Evolutionary conservation across 2,329 filamentous ascomycete genomes (phyloP).

Genomic region (Ceratocystis harringtonii): DNA sequence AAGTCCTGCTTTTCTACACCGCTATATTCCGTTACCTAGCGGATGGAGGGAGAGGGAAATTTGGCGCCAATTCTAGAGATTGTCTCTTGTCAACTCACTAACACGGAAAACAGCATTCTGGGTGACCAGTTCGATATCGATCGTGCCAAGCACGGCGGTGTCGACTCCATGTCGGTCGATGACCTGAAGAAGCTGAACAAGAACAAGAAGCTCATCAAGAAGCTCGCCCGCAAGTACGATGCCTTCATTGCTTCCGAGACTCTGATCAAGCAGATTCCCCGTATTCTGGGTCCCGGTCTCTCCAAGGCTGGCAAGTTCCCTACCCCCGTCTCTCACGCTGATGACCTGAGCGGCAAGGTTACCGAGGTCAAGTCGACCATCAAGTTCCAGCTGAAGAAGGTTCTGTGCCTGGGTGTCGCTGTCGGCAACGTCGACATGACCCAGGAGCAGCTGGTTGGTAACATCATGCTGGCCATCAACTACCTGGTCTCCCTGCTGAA

Average conservation of each 20-base stretch:
- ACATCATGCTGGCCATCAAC: constrained; percentile 99
- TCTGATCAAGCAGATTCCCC: constrained; percentile 99
- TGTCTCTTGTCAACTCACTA: not conserved
- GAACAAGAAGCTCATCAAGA: constrained; percentile 99
- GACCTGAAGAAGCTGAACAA: constrained; percentile 99
- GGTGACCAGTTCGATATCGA: constrained; percentile 92
- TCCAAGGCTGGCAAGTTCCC: constrained; percentile 99
- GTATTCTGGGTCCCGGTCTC: constrained; percentile 96
- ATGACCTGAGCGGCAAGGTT: constrained; percentile 89
- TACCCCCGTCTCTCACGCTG: constrained; percentile 89
- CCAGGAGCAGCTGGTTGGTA: constrained; percentile 86
- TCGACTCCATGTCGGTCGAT: constrained; percentile 96
- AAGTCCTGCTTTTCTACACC: constrained; percentile 15
- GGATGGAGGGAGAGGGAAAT: not conserved
- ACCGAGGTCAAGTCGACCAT: constrained; percentile 99
- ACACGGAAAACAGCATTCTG: constrained; percentile 32
- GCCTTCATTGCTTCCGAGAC: constrained; percentile 95
- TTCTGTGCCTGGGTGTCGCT: constrained; percentile 98
- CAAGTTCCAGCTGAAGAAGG: constrained; percentile 99
- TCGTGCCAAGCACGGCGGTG: constrained; percentile 96
- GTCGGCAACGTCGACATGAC: constrained; percentile 98
- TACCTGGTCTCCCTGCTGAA: constrained; percentile 98
- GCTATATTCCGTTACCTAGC: not conserved
- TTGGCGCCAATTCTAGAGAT: not conserved
- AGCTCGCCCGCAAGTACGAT: constrained; percentile 99